These are phyloP conservation scores for Fomitiporia mediterranea DNA, from an alignment of 1,284 basidiomycete species.

Conservation along the genomic window DNA sequence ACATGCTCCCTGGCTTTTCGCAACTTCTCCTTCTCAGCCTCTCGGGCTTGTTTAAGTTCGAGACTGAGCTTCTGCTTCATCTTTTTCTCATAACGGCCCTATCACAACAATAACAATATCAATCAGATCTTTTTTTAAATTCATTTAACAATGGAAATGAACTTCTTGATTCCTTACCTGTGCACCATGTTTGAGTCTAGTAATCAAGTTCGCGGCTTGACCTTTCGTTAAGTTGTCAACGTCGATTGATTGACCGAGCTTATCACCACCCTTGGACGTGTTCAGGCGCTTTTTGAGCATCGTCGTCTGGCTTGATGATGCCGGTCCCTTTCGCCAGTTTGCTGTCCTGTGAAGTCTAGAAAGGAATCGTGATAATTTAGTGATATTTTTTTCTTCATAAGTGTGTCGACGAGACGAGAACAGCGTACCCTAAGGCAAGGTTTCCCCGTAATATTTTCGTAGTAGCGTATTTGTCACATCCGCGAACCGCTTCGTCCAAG, in stretches of 20 bases:
- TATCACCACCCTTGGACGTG: constrained; percentile 28
- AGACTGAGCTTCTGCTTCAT: constrained; percentile 30
- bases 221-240: constrained; percentile 62
- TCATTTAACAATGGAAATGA: not conserved
- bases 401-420: not conserved
- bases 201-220: constrained; percentile 73
- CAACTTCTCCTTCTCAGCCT: constrained; percentile 40
- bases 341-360: constrained; percentile 62
- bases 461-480: constrained; percentile 62
- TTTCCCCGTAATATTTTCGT: constrained; percentile 49
- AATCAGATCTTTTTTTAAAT: not conserved
- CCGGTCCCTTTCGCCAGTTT: constrained; percentile 66
- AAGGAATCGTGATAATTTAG: constrained; percentile 22
- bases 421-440: constrained; percentile 42
- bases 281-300: constrained; percentile 59
- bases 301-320: constrained; percentile 60
- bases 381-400: not conserved
- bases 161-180: constrained; percentile 48
- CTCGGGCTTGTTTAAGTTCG: constrained; percentile 32
- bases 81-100: constrained; percentile 58
- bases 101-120: constrained; percentile 1
- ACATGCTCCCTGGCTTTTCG: constrained; percentile 52
- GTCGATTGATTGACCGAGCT: constrained; percentile 19
- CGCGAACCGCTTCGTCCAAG: constrained; percentile 56
- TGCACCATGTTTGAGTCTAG: constrained; percentile 73